A percentile compares a stretch with the other conserved stretches of the same genome.
Conservation (phyloP, 257 asterid genomes). For the Galeopsis tetrahit region DNA sequence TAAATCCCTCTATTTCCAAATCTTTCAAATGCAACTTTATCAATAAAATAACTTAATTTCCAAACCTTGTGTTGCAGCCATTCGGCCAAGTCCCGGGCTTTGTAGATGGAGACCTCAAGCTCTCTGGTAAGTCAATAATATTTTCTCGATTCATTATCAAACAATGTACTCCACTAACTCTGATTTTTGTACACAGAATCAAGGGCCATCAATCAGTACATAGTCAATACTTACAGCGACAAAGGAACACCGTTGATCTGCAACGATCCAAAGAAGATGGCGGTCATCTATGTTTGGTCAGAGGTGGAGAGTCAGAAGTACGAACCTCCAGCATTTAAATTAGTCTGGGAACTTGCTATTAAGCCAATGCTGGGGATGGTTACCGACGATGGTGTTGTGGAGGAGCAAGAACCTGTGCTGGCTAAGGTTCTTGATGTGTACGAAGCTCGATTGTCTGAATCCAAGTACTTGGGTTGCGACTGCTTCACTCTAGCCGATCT, state of each 20-base stretch:
- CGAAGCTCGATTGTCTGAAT: constrained; percentile 48
- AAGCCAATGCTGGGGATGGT: constrained; percentile 53
- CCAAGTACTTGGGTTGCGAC: constrained; percentile 64
- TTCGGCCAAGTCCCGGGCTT: constrained; percentile 57
- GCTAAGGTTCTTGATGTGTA: constrained; percentile 59
- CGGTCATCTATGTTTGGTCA: constrained; percentile 44
- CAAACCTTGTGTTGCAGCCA: constrained; percentile 44
- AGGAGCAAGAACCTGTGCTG: constrained; percentile 37
- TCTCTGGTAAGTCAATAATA: constrained; percentile 41
- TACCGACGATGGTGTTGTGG: constrained; percentile 44
- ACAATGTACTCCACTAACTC: no score
- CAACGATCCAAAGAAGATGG: constrained; percentile 53
- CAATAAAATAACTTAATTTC: neutral
- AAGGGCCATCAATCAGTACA: constrained; percentile 62
- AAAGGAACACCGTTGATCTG: constrained; percentile 48
- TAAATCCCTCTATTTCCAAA: neutral
- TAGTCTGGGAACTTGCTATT: constrained; percentile 52
- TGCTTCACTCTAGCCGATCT: constrained; percentile 61
- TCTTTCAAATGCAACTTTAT: no score
- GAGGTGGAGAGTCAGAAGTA: constrained; percentile 70
- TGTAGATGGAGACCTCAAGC: constrained; percentile 53
- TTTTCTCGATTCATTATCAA: no score
- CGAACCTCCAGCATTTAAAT: constrained; percentile 47
- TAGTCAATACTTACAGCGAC: constrained; percentile 49
- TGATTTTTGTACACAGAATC: constrained; percentile 53